Evolutionary conservation across 2,329 filamentous ascomycete species (phyloP).

Genomic region (Pseudomassariella vexata): DNA sequence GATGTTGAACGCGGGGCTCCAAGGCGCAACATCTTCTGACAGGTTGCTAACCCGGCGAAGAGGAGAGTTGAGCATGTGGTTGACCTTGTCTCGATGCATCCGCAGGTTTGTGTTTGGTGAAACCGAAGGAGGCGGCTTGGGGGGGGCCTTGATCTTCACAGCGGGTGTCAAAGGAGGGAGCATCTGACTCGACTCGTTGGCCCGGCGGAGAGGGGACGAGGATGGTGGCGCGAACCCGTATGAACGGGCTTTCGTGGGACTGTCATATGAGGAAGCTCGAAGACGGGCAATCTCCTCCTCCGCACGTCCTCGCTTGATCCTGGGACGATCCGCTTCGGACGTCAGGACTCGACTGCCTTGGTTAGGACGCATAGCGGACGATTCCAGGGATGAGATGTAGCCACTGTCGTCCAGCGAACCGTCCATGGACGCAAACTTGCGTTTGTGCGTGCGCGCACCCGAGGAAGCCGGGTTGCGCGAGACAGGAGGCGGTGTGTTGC

Average conservation of each 20-base stretch:
- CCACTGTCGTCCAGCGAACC: conserved; percentile 65
- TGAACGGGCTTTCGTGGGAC: conserved; percentile 67
- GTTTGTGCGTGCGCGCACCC: conserved; percentile 62
- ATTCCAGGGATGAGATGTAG: conserved; percentile 94
- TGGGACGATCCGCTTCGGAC: conserved; percentile 74
- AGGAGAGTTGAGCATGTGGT: conserved; percentile 67
- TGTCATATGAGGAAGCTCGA: conserved; percentile 87
- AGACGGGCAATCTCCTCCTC: conserved; percentile 95
- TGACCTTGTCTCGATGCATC: conserved; percentile 79
- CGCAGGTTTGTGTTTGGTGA: conserved; percentile 91
- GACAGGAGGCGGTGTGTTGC: conserved; percentile 71
- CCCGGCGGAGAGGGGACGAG: conserved; percentile 62
- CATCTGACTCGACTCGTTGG: conserved; percentile 50
- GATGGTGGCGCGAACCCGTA: conserved; percentile 48
- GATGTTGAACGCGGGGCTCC: conserved; percentile 63
- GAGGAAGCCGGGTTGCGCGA: conserved; percentile 57
- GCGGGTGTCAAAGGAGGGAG: conserved; percentile 76
- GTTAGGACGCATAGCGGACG: conserved; percentile 73
- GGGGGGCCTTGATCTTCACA: conserved; percentile 68
- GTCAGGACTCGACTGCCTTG: conserved; percentile 60
- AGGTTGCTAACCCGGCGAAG: conserved; percentile 41
- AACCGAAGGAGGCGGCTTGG: conserved; percentile 62
- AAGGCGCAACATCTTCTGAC: conserved; percentile 45
- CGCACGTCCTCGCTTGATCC: conserved; percentile 81
- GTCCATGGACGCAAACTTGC: conserved; percentile 73